Evolutionary conservation across 1,284 basidiomycete species (phyloP).

Genomic region (Cerrena zonata): DNA sequence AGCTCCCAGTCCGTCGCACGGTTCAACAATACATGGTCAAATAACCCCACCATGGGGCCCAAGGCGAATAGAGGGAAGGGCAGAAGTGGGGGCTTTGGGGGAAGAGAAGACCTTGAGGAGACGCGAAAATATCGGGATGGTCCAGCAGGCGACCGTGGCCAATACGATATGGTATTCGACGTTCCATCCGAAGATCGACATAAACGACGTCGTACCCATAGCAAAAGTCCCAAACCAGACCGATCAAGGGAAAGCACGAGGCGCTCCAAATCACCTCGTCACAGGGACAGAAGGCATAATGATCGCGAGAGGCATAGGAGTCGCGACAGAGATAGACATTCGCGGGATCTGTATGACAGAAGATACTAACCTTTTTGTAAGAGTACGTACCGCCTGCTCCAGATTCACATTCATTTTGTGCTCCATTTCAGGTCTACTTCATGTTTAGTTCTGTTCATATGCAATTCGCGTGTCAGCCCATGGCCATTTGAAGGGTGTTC

Average conservation of each 20-base stretch:
- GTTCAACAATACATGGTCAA: conserved; percentile 68
- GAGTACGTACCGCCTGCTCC: neutral
- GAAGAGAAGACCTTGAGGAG: conserved; percentile 65
- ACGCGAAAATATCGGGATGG: conserved; percentile 60
- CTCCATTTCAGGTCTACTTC: neutral
- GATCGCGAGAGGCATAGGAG: conserved; percentile 23
- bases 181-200: conserved; percentile 29
- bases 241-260: conserved; percentile 10
- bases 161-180: conserved; percentile 77
- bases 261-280: conserved; percentile 18
- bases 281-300: conserved; percentile 18
- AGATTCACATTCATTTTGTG: neutral
- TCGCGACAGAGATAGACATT: conserved; percentile 6
- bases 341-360: conserved; percentile 16
- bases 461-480: too few relatives aligned
- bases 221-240: conserved; percentile 18
- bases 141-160: conserved; percentile 21
- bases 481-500: too few relatives aligned
- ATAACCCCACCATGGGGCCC: conserved; percentile 56
- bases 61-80: conserved; percentile 25
- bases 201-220: conserved; percentile 13
- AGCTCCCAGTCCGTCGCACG: conserved; percentile 88
- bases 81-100: conserved; percentile 48
- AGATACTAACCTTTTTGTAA: neutral
- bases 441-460: too few relatives aligned